Conservation (phyloP, 192 early-diverging fungal genomes). For the Mortierella alpina region DNA sequence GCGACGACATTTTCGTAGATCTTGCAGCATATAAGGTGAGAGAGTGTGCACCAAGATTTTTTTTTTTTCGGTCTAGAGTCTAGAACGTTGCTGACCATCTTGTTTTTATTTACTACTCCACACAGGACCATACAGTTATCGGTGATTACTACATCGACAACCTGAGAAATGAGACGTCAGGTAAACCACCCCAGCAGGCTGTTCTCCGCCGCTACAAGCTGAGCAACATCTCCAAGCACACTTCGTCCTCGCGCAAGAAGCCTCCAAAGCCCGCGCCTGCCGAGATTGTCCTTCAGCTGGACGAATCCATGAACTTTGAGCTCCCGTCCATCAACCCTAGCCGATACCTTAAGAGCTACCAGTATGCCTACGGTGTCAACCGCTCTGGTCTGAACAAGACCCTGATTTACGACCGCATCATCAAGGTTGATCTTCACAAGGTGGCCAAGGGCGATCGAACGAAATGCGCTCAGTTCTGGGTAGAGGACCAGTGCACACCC, state of each 20-base stretch:
- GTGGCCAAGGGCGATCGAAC: slow-evolving; percentile 29
- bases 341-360: slow-evolving; percentile 29
- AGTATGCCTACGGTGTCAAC: slow-evolving; percentile 52
- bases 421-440: slow-evolving; percentile 48
- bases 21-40: slow-evolving; percentile 49
- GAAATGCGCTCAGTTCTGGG: slow-evolving; percentile 41
- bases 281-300: slow-evolving; percentile 27
- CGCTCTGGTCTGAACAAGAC: slow-evolving; percentile 25
- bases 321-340: slow-evolving; percentile 37
- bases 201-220: slow-evolving; percentile 38
- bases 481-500: slow-evolving; percentile 51
- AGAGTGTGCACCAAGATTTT: not conserved
- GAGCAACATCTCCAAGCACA: slow-evolving; percentile 21
- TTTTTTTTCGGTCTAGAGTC: not conserved
- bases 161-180: slow-evolving; percentile 34
- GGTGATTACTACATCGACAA: slow-evolving; percentile 53
- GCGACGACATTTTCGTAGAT: slow-evolving; percentile 58
- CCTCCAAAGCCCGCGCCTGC: slow-evolving; percentile 28
- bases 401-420: slow-evolving; percentile 41
- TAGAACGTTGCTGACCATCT: not conserved
- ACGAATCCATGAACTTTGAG: slow-evolving; percentile 45
- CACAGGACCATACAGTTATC: slow-evolving; percentile 47
- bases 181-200: slow-evolving; percentile 42
- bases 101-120: not conserved
- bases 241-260: slow-evolving; percentile 5